Evolutionary conservation across 495 filamentous ascomycete genomes (phyloP).

Genomic region (Tuber melanosporum): DNA sequence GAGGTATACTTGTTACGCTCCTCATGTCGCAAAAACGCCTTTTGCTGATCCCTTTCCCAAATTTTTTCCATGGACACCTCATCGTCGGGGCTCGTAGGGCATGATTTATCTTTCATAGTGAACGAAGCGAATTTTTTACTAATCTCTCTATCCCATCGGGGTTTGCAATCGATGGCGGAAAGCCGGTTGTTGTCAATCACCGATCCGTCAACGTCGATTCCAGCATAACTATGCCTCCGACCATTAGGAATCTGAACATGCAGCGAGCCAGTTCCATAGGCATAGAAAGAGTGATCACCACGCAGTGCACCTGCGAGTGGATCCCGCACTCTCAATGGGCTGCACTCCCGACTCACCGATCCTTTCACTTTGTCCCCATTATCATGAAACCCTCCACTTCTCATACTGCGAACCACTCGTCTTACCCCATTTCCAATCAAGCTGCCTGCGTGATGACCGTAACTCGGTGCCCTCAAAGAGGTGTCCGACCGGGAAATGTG

Average conservation of each 20-base stretch:
- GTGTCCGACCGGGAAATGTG: conserved; percentile 19
- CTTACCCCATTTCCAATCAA: conserved; percentile 33
- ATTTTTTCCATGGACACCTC: conserved; percentile 31
- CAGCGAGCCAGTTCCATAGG: conserved; percentile 26
- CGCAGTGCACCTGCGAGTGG: conserved; percentile 31
- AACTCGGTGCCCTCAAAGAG: conserved; percentile 25
- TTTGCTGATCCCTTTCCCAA: conserved; percentile 32
- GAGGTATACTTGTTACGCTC: conserved; percentile 28
- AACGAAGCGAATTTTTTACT: conserved; percentile 21
- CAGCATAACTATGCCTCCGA: conserved; percentile 32
- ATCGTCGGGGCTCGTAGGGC: conserved; percentile 36
- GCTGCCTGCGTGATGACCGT: conserved; percentile 23
- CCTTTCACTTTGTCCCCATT: conserved; percentile 23
- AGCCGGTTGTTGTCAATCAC: background rate
- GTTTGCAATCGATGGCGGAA: background rate
- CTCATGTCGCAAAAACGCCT: conserved; percentile 23
- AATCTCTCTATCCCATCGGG: conserved; percentile 7
- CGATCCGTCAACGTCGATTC: conserved; percentile 19
- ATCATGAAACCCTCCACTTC: conserved; percentile 25
- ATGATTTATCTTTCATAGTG: conserved; percentile 21
- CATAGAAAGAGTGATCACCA: conserved; percentile 34
- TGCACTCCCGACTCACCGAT: conserved; percentile 31
- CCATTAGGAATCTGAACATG: conserved; percentile 32
- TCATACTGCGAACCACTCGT: conserved; percentile 31
- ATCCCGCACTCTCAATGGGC: conserved; percentile 36